Base-by-base conservation (phyloP, 352 stramenopile species). In the Pythium periplocum region DNA sequence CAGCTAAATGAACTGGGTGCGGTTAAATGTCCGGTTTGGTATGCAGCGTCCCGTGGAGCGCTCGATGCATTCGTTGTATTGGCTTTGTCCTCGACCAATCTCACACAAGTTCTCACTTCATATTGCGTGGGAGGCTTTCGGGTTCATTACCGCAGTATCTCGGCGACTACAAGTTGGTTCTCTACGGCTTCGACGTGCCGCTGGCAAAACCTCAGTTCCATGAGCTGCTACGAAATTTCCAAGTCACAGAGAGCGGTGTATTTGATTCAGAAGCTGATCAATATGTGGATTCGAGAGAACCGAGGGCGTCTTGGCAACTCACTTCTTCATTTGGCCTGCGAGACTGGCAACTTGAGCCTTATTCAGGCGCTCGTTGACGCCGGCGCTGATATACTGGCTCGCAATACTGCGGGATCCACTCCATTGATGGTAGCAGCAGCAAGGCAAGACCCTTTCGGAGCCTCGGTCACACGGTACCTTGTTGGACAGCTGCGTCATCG, bases 121-220 rank as follows among this genome's bases (percentile, higher is more conserved):
- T 39, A 48, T 44, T 43, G 32, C 1, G 30, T 4, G n/a, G 8
- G 5, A 2, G 9, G 31, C 0, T 36, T 65, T 4, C 32, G 37
- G 3, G 46, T 67, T 6, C 45, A 61, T 11, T 74, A 67, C 33
- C 52, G 58, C 3, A 65, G 49, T 6, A 72, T 74, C 3, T 7
- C 31, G 26, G 47, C 54, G 11, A 75, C 69, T 4, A 59, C 17
- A 11, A 73, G 66, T 45, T 62, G 49, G 45, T 48, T 61, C 4
- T 53, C 57, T 9, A 51, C 53, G 12, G 57, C 52, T 32, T 62
- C 69, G 6, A 59, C 38, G 0, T 83, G 77, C 46, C 73, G 56
- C 30, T 87, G 77, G 77, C 71, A 79, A 46, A 84, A 83, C 32
- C 41, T 87, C 35, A 63, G 65, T 43, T 61, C 67, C 0, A 80